Base-by-base conservation (phyloP, 306 rosid species). In the Echinosophora koreensis region DNA sequence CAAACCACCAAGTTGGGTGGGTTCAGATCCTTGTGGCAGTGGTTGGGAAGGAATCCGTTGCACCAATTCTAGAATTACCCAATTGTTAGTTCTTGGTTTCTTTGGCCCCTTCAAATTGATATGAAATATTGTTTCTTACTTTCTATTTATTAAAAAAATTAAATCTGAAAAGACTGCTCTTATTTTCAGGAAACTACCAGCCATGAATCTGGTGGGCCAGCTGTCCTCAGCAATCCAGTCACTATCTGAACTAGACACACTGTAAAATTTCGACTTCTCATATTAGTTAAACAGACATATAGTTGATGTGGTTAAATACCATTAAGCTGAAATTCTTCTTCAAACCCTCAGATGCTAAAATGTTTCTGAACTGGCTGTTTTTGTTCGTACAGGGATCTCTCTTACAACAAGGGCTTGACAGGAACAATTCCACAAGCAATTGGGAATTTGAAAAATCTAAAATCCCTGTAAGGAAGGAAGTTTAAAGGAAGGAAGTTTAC, bases 381-480 rank as follows among this genome's bases (percentile, higher is more conserved):
- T 32, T 74, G 9, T 74, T 77, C 66, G 6, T 83, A 10, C 41
- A 91, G 97, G 81, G 97, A 91, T 83, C 88, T 91, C 60, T 91
- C 97, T 64, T 84, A 73, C 89, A 91, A 86, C 80, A 30, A 54
- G 3, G 84, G 82, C 37, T 78, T 91, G 66, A 67, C 86, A 8
- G 92, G 94, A 84, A 47, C 73, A 73, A 81, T 91, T 69, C 97
- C 93, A 62, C 4, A 4, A 6, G 80, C 86, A 81, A 91, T 91
- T 37, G 94, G 92, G 67, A 81, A 77, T 77, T 60, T 91, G 89
- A 83, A 46, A 41, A 87, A 87, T 28, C 88, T 91, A n/a, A 5
- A 83, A 8, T 79, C 84, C 70, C 76, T 91, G 97, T 91, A 84
- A 87, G 89, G 49, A 79, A 63, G 37, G 22, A 38, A 78, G 12